Base-by-base conservation (phyloP, 768 basidiomycete genomes). In the Suillus hirtellus region DNA sequence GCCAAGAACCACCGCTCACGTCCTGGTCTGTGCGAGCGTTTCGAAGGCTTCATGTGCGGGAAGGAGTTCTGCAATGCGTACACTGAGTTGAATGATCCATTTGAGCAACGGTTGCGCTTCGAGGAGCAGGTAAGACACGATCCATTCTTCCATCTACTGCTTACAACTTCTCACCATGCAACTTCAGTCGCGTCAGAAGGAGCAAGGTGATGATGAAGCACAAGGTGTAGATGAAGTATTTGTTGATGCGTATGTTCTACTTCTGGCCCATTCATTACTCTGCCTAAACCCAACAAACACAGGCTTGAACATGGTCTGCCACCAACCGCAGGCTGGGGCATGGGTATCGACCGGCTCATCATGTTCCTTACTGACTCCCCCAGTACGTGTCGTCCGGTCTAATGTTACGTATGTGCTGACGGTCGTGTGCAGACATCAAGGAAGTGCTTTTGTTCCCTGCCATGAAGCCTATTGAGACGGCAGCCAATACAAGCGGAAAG, bases 1-100 rank as follows among this genome's bases (percentile, higher is more conserved):
- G 97, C 97, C 76, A 99, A 99, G 81, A 93, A 92, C 86, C 96
- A 99, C 77, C 93, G 97, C 66, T 93, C 92, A n/a, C 88, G 93
- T 47, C 93, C 95, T 0, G 97, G 97, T 44, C 84, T 99, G 31
- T 99, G 97, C 77, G 97, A 99, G 77, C 95, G 97, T 19, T 99
- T 99, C 80, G 97, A 99, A 76, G 94, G 88, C 10, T 99, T 99
- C 86, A 86, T 99, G 84, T 96, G 95, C 60, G 94, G 94, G 64
- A 96, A 97, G 83, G 96, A 98, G 78, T 89, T 99, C 77, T 96
- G 94, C 83, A 99, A 99, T 71, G 96, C 97, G 27, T 99, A 99
- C 76, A 99, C 97, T 47, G 97, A 99, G 82, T 86, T 99, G 83
- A 99, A 99, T 79, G 97, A 99, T 78, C 97, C 95, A 0, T 96